phyloP scores from a whole-genome alignment of 345 rosid species.

The Adansonia digitata region DNA sequence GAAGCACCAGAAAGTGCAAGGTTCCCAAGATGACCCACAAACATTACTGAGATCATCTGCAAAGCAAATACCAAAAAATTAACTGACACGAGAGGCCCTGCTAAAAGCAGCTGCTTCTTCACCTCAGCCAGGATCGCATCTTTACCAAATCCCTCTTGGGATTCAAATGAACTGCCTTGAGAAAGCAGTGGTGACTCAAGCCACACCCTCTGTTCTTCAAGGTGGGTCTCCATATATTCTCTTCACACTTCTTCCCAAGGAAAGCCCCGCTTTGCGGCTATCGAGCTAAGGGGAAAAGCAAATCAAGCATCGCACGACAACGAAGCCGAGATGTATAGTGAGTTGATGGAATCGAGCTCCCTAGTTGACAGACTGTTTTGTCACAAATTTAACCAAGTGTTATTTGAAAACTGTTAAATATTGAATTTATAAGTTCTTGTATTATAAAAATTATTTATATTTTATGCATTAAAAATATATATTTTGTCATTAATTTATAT shows the following conservation, averaged over 20 bases:
- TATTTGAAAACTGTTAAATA: no score
- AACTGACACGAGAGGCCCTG: constrained; percentile 18
- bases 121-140: constrained; percentile 11
- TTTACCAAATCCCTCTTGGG: background rate
- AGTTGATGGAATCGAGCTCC: no score
- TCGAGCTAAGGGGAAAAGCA: no score
- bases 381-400: no score
- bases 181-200: constrained; percentile 10
- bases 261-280: background rate
- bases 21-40: constrained; percentile 13
- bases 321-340: no score
- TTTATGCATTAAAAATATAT: no score
- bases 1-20: constrained; percentile 40
- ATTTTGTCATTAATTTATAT: no score
- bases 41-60: constrained; percentile 32
- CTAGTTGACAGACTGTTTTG: no score
- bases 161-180: no score
- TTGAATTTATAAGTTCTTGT: no score
- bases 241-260: background rate
- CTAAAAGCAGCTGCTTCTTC: constrained; percentile 14
- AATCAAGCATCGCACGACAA: no score
- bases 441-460: no score
- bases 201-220: constrained; percentile 5
- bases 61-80: constrained; percentile 7
- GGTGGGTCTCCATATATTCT: constrained; percentile 4